A percentile compares a stretch with the other conserved stretches of the same genome.
These are phyloP conservation scores for Colletotrichum sp. DNA, from an alignment of 2,329 filamentous ascomycete species.

Conservation along the genomic window DNA sequence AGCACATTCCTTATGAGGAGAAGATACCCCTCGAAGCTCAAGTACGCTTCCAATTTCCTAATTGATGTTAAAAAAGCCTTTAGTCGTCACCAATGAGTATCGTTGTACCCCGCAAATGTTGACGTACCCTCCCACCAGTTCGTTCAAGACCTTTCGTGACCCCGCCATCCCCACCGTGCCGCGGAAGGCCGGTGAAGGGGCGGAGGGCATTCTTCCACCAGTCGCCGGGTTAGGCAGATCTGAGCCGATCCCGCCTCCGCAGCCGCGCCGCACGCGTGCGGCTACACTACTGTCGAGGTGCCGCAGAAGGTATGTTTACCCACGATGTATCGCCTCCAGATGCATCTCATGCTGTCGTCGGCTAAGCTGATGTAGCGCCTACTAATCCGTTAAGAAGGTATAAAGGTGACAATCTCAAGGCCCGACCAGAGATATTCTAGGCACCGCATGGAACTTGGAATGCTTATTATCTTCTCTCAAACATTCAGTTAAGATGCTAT, in stretches of 20 bases:
- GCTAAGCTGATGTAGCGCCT: neutral
- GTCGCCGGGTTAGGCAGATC: neutral
- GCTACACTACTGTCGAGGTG: neutral
- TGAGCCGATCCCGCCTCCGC: neutral
- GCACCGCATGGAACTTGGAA: neutral
- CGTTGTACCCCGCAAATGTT: neutral
- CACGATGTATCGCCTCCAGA: neutral
- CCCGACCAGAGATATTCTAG: neutral
- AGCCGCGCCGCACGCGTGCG: neutral
- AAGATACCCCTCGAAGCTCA: neutral
- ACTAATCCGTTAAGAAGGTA: neutral
- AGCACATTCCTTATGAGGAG: neutral
- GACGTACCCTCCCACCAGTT: neutral
- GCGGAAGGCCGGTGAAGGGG: neutral
- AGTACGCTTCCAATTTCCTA: neutral
- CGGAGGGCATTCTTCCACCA: neutral
- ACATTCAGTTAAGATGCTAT: neutral
- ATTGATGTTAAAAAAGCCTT: neutral
- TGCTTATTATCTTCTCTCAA: neutral
- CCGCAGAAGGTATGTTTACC: neutral
- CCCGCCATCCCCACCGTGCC: neutral
- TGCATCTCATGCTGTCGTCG: neutral
- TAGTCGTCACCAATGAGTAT: neutral
- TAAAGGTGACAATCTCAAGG: neutral
- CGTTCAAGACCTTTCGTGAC: neutral